A percentile compares a stretch with the other conserved stretches of the same genome.
phyloP scores from a whole-genome alignment of 129 eudicot species.

The Solidago caesia region DNA sequence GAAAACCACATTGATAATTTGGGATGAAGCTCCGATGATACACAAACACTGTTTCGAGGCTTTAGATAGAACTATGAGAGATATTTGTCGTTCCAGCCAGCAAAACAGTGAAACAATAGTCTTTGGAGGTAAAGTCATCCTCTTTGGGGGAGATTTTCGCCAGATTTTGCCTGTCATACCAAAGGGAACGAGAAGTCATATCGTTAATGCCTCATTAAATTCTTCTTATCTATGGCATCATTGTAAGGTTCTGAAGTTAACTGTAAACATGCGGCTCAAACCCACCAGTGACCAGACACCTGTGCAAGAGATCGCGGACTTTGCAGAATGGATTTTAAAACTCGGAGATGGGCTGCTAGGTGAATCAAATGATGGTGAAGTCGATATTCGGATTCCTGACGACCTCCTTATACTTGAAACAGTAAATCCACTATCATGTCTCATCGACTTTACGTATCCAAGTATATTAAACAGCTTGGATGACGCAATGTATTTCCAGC shows the following conservation, averaged over 20 bases:
- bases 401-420: neutral
- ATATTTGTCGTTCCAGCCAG: too few species aligned
- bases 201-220: neutral
- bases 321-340: neutral
- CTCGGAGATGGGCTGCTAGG: neutral
- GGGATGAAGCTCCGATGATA: neutral
- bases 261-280: neutral
- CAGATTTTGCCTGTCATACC: neutral
- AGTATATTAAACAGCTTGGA: too few species aligned
- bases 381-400: too few species aligned
- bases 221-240: neutral
- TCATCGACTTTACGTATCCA: neutral
- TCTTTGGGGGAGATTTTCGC: neutral
- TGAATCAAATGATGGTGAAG: neutral
- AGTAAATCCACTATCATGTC: too few species aligned
- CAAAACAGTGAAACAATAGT: neutral
- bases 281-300: neutral
- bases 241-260: neutral
- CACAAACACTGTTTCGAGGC: neutral
- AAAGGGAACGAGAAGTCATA: neutral
- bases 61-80: neutral
- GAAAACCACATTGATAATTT: neutral
- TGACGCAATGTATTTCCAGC: neutral
- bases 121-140: neutral
- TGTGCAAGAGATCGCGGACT: neutral